Conservation (phyloP, 257 asterid species). For the Dorcoceras hygrometricum region DNA sequence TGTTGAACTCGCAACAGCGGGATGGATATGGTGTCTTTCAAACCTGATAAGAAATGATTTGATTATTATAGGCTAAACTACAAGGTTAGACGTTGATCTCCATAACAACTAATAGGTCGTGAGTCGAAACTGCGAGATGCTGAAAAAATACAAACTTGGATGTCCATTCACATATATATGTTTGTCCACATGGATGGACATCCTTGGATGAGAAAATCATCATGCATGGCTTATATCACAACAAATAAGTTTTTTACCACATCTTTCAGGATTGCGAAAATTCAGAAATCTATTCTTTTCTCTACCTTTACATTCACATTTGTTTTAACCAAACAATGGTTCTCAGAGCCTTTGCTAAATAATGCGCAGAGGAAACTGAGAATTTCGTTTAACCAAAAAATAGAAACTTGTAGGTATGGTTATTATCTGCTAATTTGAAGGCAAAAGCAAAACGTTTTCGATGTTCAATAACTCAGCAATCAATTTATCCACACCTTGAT, state of each 20-base stretch:
- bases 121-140: neutral
- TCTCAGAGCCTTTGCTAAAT: neutral
- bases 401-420: neutral
- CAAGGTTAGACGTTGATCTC: neutral
- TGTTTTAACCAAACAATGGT: neutral
- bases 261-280: neutral
- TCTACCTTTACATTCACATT: neutral
- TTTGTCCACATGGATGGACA: neutral
- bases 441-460: no score
- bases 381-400: neutral
- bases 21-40: neutral
- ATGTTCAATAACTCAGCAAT: neutral
- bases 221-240: neutral
- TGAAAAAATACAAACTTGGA: neutral
- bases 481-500: constrained; percentile 40
- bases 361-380: neutral
- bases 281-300: no score
- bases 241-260: neutral
- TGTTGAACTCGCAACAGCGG: no score
- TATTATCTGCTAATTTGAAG: neutral
- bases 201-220: no score
- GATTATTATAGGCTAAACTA: neutral
- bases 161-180: neutral
- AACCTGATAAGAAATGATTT: neutral
- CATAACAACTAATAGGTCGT: no score